These are phyloP conservation scores for Neurospora tetrasperma DNA, from an alignment of 495 filamentous ascomycete genomes.

Conservation along the genomic window DNA sequence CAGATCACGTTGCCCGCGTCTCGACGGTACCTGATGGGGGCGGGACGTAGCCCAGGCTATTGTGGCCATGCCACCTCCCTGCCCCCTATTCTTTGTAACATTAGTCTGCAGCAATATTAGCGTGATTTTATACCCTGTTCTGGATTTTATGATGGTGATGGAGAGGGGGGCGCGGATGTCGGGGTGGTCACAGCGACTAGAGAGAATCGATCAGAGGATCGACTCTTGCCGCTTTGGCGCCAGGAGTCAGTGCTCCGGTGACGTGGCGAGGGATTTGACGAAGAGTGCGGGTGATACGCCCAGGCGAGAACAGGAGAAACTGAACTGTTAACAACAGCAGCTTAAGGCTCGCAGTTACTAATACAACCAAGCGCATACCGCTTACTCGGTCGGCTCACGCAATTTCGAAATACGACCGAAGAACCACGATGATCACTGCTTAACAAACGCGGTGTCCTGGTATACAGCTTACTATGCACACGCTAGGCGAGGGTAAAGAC, in stretches of 20 bases:
- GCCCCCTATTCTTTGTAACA: neutral
- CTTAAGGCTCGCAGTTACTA: neutral
- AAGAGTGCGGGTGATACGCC: neutral
- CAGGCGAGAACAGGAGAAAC: neutral
- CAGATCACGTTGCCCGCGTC: neutral
- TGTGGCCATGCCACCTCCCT: neutral
- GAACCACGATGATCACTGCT: neutral
- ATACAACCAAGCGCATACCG: neutral
- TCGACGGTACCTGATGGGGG: constrained; percentile 9
- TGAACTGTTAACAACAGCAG: neutral
- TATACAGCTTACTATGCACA: neutral
- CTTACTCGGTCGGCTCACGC: neutral
- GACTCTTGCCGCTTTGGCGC: neutral
- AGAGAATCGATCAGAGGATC: neutral
- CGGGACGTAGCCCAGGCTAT: constrained; percentile 4
- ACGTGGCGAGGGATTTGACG: neutral
- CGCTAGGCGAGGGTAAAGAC: neutral
- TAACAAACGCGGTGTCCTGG: neutral
- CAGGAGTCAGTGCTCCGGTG: neutral
- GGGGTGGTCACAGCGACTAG: neutral
- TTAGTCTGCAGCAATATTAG: neutral
- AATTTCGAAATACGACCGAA: neutral
- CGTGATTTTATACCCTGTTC: neutral
- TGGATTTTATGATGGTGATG: neutral
- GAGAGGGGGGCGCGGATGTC: neutral